Evolutionary conservation across 1,284 basidiomycete species (phyloP).

Genomic region (Ustilago crameri): DNA sequence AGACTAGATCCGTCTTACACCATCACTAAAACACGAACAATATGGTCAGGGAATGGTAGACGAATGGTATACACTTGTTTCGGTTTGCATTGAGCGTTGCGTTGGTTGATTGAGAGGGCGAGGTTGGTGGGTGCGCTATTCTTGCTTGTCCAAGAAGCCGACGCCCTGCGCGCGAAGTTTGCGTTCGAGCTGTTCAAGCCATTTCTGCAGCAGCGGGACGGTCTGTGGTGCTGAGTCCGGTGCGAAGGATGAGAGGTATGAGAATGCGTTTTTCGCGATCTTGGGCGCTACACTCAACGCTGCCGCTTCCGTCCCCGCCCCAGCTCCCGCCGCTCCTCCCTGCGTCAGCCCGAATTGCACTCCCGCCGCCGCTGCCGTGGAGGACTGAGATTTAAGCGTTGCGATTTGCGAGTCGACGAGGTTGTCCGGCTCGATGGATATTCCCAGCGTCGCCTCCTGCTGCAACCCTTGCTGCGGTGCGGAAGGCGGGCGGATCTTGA

Average conservation of each 20-base stretch:
- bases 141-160: constrained; percentile 51
- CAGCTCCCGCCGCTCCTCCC: neutral
- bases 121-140: constrained; percentile 9
- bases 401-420: constrained; percentile 59
- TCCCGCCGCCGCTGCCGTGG: neutral
- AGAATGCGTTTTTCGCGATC: constrained; percentile 63
- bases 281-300: constrained; percentile 55
- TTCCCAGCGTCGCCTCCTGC: constrained; percentile 54
- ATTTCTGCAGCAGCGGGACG: constrained; percentile 62
- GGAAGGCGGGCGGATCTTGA: constrained; percentile 29
- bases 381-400: neutral
- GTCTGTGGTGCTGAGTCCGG: constrained; percentile 66
- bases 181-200: constrained; percentile 65
- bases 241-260: constrained; percentile 63
- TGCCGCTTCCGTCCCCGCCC: constrained; percentile 1
- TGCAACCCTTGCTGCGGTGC: neutral
- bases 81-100: too few species aligned
- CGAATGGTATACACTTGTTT: neutral
- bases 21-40: too few species aligned
- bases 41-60: neutral
- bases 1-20: too few species aligned
- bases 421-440: constrained; percentile 59
- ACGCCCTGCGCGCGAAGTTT: constrained; percentile 62
- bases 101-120: neutral
- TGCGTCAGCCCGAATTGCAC: constrained; percentile 4